These are phyloP conservation scores for Candida xiaguanensis DNA, from an alignment of 805 yeast genomes.

Conservation along the genomic window DNA sequence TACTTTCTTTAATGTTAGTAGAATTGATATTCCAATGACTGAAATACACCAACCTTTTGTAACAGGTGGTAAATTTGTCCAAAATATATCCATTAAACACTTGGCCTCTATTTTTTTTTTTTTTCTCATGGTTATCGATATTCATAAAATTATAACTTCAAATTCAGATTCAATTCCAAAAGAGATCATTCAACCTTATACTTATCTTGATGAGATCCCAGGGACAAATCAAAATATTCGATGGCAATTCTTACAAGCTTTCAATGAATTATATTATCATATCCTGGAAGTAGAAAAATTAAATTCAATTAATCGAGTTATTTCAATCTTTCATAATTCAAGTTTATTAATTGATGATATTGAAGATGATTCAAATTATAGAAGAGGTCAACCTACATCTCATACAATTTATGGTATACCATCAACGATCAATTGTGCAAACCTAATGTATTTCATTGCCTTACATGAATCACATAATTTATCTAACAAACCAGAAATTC, in stretches of 20 bases:
- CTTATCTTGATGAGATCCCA: constrained; percentile 29
- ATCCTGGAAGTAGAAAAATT: constrained; percentile 22
- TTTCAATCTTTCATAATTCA: constrained; percentile 33
- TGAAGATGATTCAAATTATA: constrained; percentile 67
- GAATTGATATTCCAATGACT: constrained; percentile 19
- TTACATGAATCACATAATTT: constrained; percentile 41
- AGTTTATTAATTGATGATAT: constrained; percentile 70
- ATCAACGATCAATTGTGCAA: constrained; percentile 77
- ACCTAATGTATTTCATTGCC: constrained; percentile 75
- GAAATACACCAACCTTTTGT: constrained; percentile 25
- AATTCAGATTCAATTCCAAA: not conserved
- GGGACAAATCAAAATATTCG: constrained; percentile 31
- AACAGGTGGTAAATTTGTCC: constrained; percentile 17
- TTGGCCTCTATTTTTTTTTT: constrained; percentile 1
- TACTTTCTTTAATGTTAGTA: constrained; percentile 19
- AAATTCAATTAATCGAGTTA: constrained; percentile 23
- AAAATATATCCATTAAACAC: constrained; percentile 9
- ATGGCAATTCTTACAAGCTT: constrained; percentile 26
- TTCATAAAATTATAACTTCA: not conserved
- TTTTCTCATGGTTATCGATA: constrained; percentile 3
- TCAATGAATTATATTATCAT: constrained; percentile 29
- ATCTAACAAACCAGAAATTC: constrained; percentile 15
- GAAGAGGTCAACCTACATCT: constrained; percentile 80
- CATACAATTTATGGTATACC: constrained; percentile 77
- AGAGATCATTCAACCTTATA: constrained; percentile 24